phyloP scores from a whole-genome alignment of 495 filamentous ascomycete genomes.

The Penicillium bialowiezense region DNA sequence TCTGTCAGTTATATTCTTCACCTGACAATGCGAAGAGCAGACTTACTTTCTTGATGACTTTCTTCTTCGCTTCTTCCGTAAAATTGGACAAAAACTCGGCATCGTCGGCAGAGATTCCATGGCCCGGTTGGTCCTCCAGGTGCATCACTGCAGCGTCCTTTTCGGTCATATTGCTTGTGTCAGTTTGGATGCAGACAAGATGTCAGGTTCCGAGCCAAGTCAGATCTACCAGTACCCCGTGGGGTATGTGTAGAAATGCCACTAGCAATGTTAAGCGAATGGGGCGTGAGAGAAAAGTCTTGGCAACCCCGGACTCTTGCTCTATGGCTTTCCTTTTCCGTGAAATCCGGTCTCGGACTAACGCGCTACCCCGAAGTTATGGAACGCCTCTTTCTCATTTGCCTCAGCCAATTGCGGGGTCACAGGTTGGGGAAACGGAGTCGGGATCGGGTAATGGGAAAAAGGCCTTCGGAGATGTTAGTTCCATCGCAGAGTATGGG shows the following conservation, averaged over 20 bases:
- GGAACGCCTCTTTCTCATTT: no score
- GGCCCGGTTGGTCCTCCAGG: slow-evolving; percentile 7
- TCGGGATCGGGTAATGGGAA: slow-evolving; percentile 5
- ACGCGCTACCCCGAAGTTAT: no score
- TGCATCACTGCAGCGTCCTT: slow-evolving; percentile 14
- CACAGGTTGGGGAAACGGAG: slow-evolving; percentile 7
- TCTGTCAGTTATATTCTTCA: no score
- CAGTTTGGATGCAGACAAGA: no score
- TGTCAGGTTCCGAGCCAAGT: no score
- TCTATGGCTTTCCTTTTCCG: no score
- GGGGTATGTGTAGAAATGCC: no score
- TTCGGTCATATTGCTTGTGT: not conserved
- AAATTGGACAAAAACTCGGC: slow-evolving; percentile 11
- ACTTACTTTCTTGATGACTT: slow-evolving; percentile 12
- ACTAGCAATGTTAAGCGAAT: no score
- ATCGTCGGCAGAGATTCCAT: slow-evolving; percentile 11
- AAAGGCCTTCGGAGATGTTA: slow-evolving; percentile 5
- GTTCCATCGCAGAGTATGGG: not conserved
- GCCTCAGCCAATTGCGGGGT: not conserved
- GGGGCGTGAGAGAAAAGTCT: no score
- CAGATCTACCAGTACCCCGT: no score
- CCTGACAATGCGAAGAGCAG: not conserved
- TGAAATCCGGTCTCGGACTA: no score
- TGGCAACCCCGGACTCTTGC: no score
- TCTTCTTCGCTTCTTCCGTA: slow-evolving; percentile 7